phyloP scores from a whole-genome alignment of 2,329 filamentous ascomycete genomes.

The Verruconis gallopava region DNA sequence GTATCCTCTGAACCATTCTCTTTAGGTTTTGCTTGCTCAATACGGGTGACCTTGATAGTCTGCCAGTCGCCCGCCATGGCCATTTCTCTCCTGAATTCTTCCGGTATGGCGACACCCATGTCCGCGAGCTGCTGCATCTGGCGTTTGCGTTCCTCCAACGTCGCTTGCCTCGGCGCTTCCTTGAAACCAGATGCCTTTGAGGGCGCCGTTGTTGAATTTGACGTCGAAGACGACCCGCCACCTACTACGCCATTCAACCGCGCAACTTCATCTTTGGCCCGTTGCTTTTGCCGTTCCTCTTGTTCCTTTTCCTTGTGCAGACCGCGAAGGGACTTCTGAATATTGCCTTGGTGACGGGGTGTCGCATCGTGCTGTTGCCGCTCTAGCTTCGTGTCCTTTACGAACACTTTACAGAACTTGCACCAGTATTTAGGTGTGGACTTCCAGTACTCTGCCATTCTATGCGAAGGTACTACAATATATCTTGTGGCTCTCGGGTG shows the following conservation, averaged over 20 bases:
- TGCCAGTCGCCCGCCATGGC: slow-evolving; percentile 86
- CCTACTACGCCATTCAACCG: slow-evolving; percentile 67
- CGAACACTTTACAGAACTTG: slow-evolving; percentile 84
- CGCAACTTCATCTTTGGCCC: slow-evolving; percentile 73
- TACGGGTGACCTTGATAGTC: slow-evolving; percentile 40
- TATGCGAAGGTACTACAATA: too few species aligned
- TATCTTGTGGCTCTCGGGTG: too few species aligned
- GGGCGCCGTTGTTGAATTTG: slow-evolving; percentile 17
- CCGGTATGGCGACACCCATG: slow-evolving; percentile 74
- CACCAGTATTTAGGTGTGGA: slow-evolving; percentile 97
- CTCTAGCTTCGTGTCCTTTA: slow-evolving; percentile 86
- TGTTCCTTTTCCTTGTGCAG: slow-evolving; percentile 76
- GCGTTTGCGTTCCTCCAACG: slow-evolving; percentile 57
- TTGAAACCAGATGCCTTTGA: neutral
- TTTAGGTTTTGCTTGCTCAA: slow-evolving; percentile 28
- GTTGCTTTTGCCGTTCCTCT: slow-evolving; percentile 67
- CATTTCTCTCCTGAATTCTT: slow-evolving; percentile 64
- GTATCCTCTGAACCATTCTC: slow-evolving; percentile 31
- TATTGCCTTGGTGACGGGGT: slow-evolving; percentile 66
- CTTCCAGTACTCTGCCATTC: slow-evolving; percentile 99
- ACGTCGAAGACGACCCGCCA: slow-evolving; percentile 20
- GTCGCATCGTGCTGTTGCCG: slow-evolving; percentile 81
- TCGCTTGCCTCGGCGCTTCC: slow-evolving; percentile 26
- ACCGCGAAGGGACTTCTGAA: slow-evolving; percentile 82
- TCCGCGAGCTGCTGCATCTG: slow-evolving; percentile 82